phyloP scores from a whole-genome alignment of 2,329 filamentous ascomycete genomes.

The Leptodontidium sp. region DNA sequence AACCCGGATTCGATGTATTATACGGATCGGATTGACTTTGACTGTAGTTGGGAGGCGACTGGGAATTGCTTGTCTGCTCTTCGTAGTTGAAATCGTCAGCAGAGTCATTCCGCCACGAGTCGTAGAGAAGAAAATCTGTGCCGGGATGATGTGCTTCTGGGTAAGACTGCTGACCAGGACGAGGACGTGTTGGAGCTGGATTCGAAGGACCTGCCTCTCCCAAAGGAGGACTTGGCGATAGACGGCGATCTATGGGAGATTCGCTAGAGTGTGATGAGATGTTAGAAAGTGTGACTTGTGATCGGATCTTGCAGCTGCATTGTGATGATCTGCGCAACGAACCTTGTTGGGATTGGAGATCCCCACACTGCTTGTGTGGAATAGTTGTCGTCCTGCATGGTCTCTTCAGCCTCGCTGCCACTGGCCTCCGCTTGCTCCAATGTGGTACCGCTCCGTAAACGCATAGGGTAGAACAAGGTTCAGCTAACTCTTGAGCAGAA shows the following conservation, averaged over 20 bases:
- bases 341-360: conserved; percentile 21
- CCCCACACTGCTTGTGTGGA: conserved; percentile 24
- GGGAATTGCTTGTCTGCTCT: conserved; percentile 12
- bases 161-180: conserved; percentile 24
- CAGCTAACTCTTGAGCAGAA: conserved; percentile 10
- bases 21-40: conserved; percentile 9
- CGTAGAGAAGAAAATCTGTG: conserved; percentile 20
- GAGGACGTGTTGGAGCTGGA: neutral
- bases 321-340: neutral
- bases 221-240: conserved; percentile 6
- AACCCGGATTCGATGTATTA: neutral
- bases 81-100: conserved; percentile 19
- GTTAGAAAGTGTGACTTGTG: conserved; percentile 16
- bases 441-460: conserved; percentile 28
- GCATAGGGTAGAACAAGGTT: conserved; percentile 22
- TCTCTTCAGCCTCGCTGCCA: conserved; percentile 11
- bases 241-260: conserved; percentile 9
- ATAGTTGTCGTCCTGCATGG: conserved; percentile 25
- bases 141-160: neutral
- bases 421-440: conserved; percentile 13
- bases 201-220: conserved; percentile 22
- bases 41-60: neutral
- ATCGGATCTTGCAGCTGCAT: neutral
- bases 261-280: conserved; percentile 4
- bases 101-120: conserved; percentile 14